These are phyloP conservation scores for Debaryomyces singareniensis DNA, from an alignment of 1,139 yeast species.

Conservation along the genomic window DNA sequence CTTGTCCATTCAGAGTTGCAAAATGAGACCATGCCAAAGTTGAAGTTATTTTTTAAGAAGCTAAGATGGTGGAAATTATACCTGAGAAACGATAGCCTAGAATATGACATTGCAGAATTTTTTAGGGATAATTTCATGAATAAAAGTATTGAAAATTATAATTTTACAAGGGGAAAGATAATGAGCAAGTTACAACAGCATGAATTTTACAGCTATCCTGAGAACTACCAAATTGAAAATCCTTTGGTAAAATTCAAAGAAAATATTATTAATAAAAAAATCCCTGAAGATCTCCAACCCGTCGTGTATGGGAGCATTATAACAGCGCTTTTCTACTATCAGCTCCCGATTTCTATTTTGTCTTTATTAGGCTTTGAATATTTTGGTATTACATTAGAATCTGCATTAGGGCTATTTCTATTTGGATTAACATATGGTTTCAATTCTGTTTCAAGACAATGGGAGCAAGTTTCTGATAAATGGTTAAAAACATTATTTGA, in stretches of 20 bases:
- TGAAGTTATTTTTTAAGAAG: conserved; percentile 23
- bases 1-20: conserved; percentile 35
- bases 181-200: conserved; percentile 22
- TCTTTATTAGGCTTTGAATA: conserved; percentile 26
- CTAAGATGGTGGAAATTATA: conserved; percentile 43
- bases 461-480: conserved; percentile 23
- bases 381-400: conserved; percentile 29
- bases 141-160: conserved; percentile 33
- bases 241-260: conserved; percentile 29
- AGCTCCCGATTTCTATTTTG: conserved; percentile 31
- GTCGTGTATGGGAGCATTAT: conserved; percentile 25
- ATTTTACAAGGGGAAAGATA: conserved; percentile 33
- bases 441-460: conserved; percentile 33
- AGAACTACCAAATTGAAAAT: conserved; percentile 11
- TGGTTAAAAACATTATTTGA: conserved; percentile 32
- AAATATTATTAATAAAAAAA: conserved; percentile 19
- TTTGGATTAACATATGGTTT: conserved; percentile 42
- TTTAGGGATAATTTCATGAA: conserved; percentile 31
- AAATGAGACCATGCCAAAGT: conserved; percentile 25
- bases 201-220: conserved; percentile 13
- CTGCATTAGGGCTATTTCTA: conserved; percentile 27
- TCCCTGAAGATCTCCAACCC: conserved; percentile 33
- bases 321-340: conserved; percentile 30
- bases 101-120: conserved; percentile 38
- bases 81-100: conserved; percentile 39